phyloP scores from a whole-genome alignment of 2,329 filamentous ascomycete genomes.

The Gliomastix tumulicola region DNA sequence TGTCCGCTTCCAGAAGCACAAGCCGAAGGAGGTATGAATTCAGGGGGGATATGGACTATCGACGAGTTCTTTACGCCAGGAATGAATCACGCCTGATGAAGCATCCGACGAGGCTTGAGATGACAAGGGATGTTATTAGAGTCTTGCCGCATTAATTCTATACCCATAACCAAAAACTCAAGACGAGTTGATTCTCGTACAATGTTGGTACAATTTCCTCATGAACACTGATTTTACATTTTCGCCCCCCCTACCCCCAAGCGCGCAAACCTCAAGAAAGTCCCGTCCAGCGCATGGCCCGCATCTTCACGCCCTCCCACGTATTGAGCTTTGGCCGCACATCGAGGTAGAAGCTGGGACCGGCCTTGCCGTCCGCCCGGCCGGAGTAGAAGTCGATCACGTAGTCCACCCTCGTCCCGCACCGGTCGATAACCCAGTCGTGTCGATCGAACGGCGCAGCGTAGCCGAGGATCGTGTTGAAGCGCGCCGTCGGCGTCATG shows the following conservation, averaged over 20 bases:
- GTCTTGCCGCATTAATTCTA: too few species aligned
- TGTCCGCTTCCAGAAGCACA: slow-evolving; percentile 11
- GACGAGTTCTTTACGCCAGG: too few species aligned
- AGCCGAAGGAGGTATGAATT: not conserved
- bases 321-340: slow-evolving; percentile 63
- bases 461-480: slow-evolving; percentile 84
- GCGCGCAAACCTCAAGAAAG: slow-evolving; percentile 38
- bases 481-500: slow-evolving; percentile 74
- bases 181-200: too few species aligned
- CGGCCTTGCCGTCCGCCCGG: slow-evolving; percentile 28
- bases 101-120: too few species aligned
- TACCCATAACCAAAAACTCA: too few species aligned
- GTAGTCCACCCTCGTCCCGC: slow-evolving; percentile 80
- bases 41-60: too few species aligned
- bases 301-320: slow-evolving; percentile 63
- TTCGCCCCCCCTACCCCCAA: too few species aligned
- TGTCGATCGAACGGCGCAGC: slow-evolving; percentile 89
- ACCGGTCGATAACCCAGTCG: slow-evolving; percentile 94
- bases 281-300: slow-evolving; percentile 42
- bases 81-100: too few species aligned
- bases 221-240: too few species aligned
- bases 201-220: too few species aligned
- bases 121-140: too few species aligned
- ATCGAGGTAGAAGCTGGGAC: slow-evolving; percentile 58
- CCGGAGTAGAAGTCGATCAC: slow-evolving; percentile 98